These are phyloP conservation scores for Fusarium transvaalense DNA, from an alignment of 2,329 filamentous ascomycete species.

Conservation along the genomic window DNA sequence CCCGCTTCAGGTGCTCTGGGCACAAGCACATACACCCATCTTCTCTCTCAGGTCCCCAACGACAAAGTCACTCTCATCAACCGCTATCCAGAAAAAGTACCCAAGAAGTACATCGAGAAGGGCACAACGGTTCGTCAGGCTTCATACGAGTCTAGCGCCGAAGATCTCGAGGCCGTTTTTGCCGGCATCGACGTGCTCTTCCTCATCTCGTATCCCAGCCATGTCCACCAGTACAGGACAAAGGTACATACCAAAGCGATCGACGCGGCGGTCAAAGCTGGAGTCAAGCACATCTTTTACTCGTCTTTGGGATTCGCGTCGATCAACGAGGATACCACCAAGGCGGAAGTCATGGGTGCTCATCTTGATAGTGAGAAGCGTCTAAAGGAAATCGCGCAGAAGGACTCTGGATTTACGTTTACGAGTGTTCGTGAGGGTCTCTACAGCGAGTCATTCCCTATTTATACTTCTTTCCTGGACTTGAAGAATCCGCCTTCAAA, in stretches of 20 bases:
- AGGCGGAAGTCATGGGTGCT: slow-evolving; percentile 35
- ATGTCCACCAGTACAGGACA: slow-evolving; percentile 30
- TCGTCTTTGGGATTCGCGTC: slow-evolving; percentile 31
- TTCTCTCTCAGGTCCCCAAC: slow-evolving; percentile 13
- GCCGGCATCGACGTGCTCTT: slow-evolving; percentile 10
- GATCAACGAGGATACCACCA: neutral
- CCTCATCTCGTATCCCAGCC: slow-evolving; percentile 39
- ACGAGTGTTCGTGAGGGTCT: slow-evolving; percentile 38
- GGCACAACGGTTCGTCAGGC: slow-evolving; percentile 16
- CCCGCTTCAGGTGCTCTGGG: slow-evolving; percentile 40
- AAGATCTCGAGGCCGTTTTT: slow-evolving; percentile 15
- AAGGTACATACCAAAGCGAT: slow-evolving; percentile 23
- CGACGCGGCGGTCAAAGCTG: slow-evolving; percentile 21
- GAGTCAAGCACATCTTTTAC: slow-evolving; percentile 35
- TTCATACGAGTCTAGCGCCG: slow-evolving; percentile 25
- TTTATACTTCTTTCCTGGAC: slow-evolving; percentile 35
- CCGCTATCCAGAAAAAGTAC: slow-evolving; percentile 22
- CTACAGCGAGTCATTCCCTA: slow-evolving; percentile 38
- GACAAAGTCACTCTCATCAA: slow-evolving; percentile 33
- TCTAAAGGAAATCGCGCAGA: slow-evolving; percentile 1
- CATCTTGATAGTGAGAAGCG: slow-evolving; percentile 35
- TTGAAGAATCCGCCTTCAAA: neutral
- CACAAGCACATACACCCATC: slow-evolving; percentile 34
- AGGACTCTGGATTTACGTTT: neutral
- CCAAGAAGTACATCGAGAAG: neutral